phyloP scores from a whole-genome alignment of 2,329 filamentous ascomycete species.

The Orbilia quercus region DNA sequence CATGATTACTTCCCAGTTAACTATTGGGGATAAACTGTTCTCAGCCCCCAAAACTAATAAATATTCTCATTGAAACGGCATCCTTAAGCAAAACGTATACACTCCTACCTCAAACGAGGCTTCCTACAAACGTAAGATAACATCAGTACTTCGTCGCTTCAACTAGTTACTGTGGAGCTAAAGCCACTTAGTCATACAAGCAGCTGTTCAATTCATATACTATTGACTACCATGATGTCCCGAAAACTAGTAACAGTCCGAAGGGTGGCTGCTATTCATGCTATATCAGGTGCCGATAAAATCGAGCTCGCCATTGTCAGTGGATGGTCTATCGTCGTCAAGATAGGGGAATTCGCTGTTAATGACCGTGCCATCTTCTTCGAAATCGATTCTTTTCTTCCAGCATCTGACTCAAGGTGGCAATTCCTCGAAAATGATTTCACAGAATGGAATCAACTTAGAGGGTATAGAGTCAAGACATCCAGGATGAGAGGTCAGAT shows the following conservation, averaged over 20 bases:
- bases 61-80: too few relatives aligned
- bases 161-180: too few relatives aligned
- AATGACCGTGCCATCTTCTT: constrained; percentile 61
- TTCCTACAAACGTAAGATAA: too few relatives aligned
- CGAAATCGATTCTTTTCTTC: constrained; percentile 62
- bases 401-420: constrained; percentile 57
- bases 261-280: constrained; percentile 53
- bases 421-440: constrained; percentile 55
- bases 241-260: constrained; percentile 60
- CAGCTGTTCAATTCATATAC: too few relatives aligned
- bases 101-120: too few relatives aligned
- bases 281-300: constrained; percentile 34
- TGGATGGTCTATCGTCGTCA: constrained; percentile 60
- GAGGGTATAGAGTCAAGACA: constrained; percentile 59
- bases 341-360: constrained; percentile 32
- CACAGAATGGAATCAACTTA: constrained; percentile 57
- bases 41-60: too few relatives aligned
- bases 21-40: too few relatives aligned
- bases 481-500: constrained; percentile 53
- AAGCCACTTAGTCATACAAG: too few relatives aligned
- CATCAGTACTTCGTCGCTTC: too few relatives aligned
- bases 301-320: constrained; percentile 58
- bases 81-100: too few relatives aligned
- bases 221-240: constrained; percentile 10
- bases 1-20: too few relatives aligned